phyloP scores from a whole-genome alignment of 345 rosid genomes.

The Populus ilicifolia region DNA sequence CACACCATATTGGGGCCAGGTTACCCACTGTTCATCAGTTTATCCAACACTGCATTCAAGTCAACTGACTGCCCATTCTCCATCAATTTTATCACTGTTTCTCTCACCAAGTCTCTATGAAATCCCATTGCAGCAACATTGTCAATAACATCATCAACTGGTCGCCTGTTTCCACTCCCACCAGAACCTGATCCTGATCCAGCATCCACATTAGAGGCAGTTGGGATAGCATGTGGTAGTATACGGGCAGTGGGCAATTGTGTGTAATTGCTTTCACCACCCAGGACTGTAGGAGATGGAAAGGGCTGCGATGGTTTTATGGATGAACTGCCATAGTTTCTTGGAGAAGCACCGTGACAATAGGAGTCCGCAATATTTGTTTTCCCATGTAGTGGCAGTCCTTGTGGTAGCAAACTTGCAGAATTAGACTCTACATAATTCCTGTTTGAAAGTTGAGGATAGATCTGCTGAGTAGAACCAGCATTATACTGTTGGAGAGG shows the following conservation, averaged over 20 bases:
- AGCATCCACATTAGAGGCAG: constrained; percentile 36
- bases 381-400: constrained; percentile 7
- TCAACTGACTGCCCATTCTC: constrained; percentile 50
- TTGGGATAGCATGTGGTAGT: constrained; percentile 50
- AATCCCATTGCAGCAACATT: constrained; percentile 62
- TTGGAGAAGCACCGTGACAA: constrained; percentile 18
- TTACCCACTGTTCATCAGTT: constrained; percentile 37
- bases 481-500: constrained; percentile 10
- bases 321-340: constrained; percentile 13
- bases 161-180: constrained; percentile 26
- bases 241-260: constrained; percentile 37
- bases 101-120: constrained; percentile 54
- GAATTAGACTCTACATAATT: constrained; percentile 23
- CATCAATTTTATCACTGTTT: constrained; percentile 39
- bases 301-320: constrained; percentile 7
- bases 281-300: constrained; percentile 8
- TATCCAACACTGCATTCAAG: constrained; percentile 50
- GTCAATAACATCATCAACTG: constrained; percentile 43
- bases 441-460: constrained; percentile 21
- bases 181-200: constrained; percentile 24
- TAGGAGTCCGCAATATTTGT: constrained; percentile 9
- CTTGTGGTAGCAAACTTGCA: constrained; percentile 10
- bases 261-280: constrained; percentile 19
- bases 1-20: background rate
- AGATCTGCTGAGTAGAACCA: constrained; percentile 17